Conservation (phyloP, 805 yeast species). For the Suhomyces pyralidae region DNA sequence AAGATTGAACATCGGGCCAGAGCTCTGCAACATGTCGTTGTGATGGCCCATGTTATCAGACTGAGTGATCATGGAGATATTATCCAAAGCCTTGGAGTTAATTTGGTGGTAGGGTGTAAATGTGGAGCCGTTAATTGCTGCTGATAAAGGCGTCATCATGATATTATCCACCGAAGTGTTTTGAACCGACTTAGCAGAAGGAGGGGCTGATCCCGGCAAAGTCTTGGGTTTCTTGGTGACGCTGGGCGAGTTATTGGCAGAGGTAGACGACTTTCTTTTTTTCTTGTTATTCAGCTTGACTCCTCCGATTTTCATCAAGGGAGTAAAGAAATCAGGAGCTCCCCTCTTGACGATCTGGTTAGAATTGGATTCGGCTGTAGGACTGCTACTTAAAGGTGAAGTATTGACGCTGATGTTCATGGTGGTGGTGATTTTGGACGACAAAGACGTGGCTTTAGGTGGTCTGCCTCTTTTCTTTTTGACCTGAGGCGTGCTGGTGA, state of each 20-base stretch:
- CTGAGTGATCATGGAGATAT: constrained; percentile 28
- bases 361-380: constrained; percentile 40
- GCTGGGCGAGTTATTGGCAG: constrained; percentile 7
- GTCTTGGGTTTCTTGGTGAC: constrained; percentile 4
- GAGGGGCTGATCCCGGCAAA: neutral
- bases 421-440: constrained; percentile 38
- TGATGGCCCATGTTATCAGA: neutral
- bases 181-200: neutral
- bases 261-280: constrained; percentile 7
- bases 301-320: constrained; percentile 39
- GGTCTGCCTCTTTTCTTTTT: constrained; percentile 47
- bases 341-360: constrained; percentile 37
- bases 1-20: neutral
- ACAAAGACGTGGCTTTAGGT: constrained; percentile 38
- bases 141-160: constrained; percentile 16
- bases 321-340: constrained; percentile 43
- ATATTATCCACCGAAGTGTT: neutral
- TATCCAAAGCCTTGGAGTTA: constrained; percentile 34
- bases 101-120: constrained; percentile 21
- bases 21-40: neutral
- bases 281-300: constrained; percentile 18
- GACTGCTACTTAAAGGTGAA: constrained; percentile 31
- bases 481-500: constrained; percentile 17
- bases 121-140: constrained; percentile 12
- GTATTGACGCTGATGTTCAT: constrained; percentile 41